Conservation (phyloP, 441 rosid genomes). For the Croton laevigatus region DNA sequence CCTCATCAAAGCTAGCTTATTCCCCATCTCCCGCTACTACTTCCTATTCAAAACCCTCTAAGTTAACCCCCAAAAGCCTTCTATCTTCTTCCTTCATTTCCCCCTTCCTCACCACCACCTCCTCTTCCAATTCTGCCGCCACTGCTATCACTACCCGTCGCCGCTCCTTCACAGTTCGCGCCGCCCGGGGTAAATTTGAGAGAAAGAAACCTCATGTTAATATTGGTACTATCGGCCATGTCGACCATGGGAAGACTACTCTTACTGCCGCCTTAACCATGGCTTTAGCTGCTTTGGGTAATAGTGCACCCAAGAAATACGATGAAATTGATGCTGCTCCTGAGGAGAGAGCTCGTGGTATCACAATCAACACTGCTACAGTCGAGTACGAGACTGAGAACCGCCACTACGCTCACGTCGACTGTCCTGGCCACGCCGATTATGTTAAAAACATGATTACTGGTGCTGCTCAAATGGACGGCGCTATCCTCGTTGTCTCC, state of each 20-base stretch:
- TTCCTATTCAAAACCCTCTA: slow-evolving; percentile 20
- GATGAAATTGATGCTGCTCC: slow-evolving; percentile 99
- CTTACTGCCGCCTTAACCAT: slow-evolving; percentile 93
- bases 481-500: slow-evolving; percentile 81
- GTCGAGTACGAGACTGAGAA: slow-evolving; percentile 87
- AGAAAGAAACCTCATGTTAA: slow-evolving; percentile 92
- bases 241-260: slow-evolving; percentile 98
- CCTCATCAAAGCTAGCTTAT: slow-evolving; percentile 34
- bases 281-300: slow-evolving; percentile 81
- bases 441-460: slow-evolving; percentile 91
- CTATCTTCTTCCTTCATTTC: slow-evolving; percentile 47
- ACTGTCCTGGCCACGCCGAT: slow-evolving; percentile 92
- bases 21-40: slow-evolving; percentile 23
- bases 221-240: slow-evolving; percentile 97
- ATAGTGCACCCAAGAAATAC: slow-evolving; percentile 79
- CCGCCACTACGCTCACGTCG: slow-evolving; percentile 94
- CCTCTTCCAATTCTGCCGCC: slow-evolving; percentile 26
- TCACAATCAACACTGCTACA: slow-evolving; percentile 93
- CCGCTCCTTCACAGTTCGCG: slow-evolving; percentile 62
- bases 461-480: slow-evolving; percentile 92
- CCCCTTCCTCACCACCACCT: slow-evolving; percentile 27
- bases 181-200: slow-evolving; percentile 95
- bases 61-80: slow-evolving; percentile 31
- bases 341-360: slow-evolving; percentile 92
- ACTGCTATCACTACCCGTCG: slow-evolving; percentile 22